Evolutionary conservation across 202 grass and related monocot species (phyloP).

Genomic region (Elaeis oleifera): DNA sequence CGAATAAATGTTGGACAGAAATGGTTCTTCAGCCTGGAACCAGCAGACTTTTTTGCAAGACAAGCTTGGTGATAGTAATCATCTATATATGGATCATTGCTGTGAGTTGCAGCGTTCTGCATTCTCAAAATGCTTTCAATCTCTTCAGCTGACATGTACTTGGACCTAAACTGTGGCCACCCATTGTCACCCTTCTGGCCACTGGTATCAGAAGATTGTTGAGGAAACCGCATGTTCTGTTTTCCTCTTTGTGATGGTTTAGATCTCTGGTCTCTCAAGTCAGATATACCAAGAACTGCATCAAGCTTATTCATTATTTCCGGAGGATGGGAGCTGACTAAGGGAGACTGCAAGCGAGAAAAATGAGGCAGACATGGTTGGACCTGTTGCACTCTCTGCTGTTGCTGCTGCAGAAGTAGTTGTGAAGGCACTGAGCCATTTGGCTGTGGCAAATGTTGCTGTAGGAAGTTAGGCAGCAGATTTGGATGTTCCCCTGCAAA

Average conservation of each 20-base stretch:
- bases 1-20: slow-evolving; percentile 65
- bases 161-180: slow-evolving; percentile 44
- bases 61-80: slow-evolving; percentile 94
- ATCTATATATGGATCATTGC: slow-evolving; percentile 70
- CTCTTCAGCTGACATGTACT: slow-evolving; percentile 68
- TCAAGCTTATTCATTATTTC: slow-evolving; percentile 48
- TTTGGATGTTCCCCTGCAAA: slow-evolving; percentile 5
- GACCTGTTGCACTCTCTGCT: slow-evolving; percentile 40
- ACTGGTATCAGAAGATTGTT: slow-evolving; percentile 31
- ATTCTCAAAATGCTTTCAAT: slow-evolving; percentile 71
- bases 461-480: slow-evolving; percentile 17
- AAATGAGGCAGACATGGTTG: slow-evolving; percentile 39
- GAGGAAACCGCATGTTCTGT: slow-evolving; percentile 25
- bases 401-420: slow-evolving; percentile 15
- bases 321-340: slow-evolving; percentile 33
- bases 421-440: slow-evolving; percentile 32
- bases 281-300: slow-evolving; percentile 30
- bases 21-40: slow-evolving; percentile 37
- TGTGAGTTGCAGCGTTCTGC: slow-evolving; percentile 67
- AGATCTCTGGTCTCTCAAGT: slow-evolving; percentile 45
- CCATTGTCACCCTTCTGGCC: slow-evolving; percentile 46
- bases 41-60: slow-evolving; percentile 51
- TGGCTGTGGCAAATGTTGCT: slow-evolving; percentile 22
- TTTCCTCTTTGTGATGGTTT: slow-evolving; percentile 38
- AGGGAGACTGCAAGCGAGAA: slow-evolving; percentile 43